Conservation (phyloP, 352 stramenopile genomes). For the Phytophthora nicotianae region DNA sequence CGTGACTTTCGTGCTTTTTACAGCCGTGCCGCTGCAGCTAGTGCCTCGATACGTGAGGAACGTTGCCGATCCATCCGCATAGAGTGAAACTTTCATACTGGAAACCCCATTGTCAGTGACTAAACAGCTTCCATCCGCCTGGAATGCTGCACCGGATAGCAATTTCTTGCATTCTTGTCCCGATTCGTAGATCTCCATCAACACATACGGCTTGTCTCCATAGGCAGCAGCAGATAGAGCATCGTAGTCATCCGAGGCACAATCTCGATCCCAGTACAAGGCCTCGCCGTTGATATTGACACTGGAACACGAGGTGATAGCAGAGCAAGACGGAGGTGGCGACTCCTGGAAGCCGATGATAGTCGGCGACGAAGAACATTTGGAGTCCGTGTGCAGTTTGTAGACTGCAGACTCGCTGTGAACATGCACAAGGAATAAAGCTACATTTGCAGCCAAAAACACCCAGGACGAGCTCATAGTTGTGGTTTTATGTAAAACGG, state of each 20-base stretch:
- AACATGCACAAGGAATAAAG: conserved; percentile 7
- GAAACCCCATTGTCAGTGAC: conserved; percentile 43
- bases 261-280: conserved; percentile 38
- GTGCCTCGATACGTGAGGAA: conserved; percentile 41
- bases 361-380: conserved; percentile 28
- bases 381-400: conserved; percentile 36
- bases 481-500: background rate
- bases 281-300: conserved; percentile 23
- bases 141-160: conserved; percentile 42
- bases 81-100: conserved; percentile 41
- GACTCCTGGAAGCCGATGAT: conserved; percentile 40
- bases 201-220: conserved; percentile 26
- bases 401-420: conserved; percentile 27
- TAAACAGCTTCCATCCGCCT: conserved; percentile 50
- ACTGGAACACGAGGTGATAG: conserved; percentile 31
- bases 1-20: conserved; percentile 33
- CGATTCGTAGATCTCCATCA: conserved; percentile 46
- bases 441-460: background rate
- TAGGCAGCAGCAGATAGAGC: conserved; percentile 23
- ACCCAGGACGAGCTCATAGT: conserved; percentile 10
- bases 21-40: conserved; percentile 35
- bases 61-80: conserved; percentile 34
- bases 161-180: conserved; percentile 31
- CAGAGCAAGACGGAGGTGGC: conserved; percentile 22
- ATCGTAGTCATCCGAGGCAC: conserved; percentile 18